Conservation (phyloP, 139 green algal species). For the Parachlorella kessleri region DNA sequence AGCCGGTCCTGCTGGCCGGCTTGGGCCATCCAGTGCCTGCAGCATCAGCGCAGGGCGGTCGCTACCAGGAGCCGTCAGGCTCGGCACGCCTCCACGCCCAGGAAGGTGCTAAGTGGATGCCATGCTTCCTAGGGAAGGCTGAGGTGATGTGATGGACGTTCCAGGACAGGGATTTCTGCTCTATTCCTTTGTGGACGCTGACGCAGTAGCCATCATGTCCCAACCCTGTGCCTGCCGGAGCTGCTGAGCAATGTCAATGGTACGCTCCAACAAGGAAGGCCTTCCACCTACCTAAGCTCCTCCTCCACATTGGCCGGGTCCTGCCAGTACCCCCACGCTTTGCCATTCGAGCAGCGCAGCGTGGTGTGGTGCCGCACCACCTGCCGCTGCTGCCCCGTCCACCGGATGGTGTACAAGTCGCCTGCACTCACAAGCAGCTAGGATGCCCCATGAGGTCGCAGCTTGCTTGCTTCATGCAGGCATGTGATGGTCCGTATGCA, state of each 20-base stretch:
- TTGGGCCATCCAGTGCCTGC: slow-evolving; percentile 40
- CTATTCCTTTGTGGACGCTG: no score
- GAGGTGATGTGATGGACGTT: no score
- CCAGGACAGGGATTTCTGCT: no score
- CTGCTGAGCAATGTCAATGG: no score
- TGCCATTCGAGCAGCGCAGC: background rate
- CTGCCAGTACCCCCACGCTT: slow-evolving; percentile 45
- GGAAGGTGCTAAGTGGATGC: background rate
- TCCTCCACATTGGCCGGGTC: slow-evolving; percentile 39
- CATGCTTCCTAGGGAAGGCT: background rate
- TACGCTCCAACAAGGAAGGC: no score
- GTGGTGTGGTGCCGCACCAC: background rate
- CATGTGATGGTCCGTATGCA: no score
- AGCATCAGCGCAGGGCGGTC: background rate
- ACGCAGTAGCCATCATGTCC: no score
- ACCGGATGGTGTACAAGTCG: background rate
- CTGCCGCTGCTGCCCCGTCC: background rate
- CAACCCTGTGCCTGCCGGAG: no score
- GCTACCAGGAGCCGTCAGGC: background rate
- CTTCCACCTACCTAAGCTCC: slow-evolving; percentile 40
- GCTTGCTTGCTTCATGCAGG: no score
- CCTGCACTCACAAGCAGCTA: no score
- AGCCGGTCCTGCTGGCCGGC: slow-evolving; percentile 10
- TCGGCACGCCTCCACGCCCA: background rate
- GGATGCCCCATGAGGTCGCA: no score